phyloP scores from a whole-genome alignment of 169 alveolate genomes.

The Amoebophrya sp. region DNA sequence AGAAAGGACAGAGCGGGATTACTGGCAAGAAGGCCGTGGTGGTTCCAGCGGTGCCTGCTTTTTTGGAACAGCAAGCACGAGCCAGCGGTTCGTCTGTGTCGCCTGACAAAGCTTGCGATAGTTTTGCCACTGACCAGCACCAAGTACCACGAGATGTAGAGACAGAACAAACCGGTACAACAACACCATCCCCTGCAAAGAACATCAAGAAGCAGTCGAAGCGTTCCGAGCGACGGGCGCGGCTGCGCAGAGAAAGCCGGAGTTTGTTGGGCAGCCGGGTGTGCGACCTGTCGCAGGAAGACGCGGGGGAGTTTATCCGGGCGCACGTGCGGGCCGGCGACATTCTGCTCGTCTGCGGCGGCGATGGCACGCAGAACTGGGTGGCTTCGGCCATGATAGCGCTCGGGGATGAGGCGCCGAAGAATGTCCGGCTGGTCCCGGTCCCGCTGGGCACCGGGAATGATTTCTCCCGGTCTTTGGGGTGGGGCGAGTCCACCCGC shows the following conservation, averaged over 20 bases:
- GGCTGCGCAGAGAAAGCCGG: not conserved
- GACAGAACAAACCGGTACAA: too few relatives aligned
- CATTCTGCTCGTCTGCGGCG: not conserved
- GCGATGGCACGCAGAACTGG: not conserved
- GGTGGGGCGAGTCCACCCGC: not conserved
- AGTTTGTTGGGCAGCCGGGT: not conserved
- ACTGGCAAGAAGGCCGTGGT: too few relatives aligned
- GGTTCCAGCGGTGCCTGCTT: too few relatives aligned
- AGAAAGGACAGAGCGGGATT: too few relatives aligned
- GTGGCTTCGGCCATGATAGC: not conserved
- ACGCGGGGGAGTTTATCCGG: not conserved
- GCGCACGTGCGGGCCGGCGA: not conserved
- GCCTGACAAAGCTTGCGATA: too few relatives aligned
- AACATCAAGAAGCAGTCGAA: too few relatives aligned
- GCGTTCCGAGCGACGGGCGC: not conserved
- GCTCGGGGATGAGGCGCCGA: not conserved
- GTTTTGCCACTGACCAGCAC: not conserved
- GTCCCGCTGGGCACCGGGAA: not conserved
- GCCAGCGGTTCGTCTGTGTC: too few relatives aligned
- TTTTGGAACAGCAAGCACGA: too few relatives aligned
- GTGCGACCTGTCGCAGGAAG: not conserved
- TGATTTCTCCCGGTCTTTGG: not conserved
- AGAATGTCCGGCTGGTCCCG: not conserved
- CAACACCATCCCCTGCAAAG: too few relatives aligned
- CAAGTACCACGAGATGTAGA: not conserved